Base-by-base conservation (phyloP, 2,329 filamentous ascomycete genomes). In the Epichloe gansuensis region DNA sequence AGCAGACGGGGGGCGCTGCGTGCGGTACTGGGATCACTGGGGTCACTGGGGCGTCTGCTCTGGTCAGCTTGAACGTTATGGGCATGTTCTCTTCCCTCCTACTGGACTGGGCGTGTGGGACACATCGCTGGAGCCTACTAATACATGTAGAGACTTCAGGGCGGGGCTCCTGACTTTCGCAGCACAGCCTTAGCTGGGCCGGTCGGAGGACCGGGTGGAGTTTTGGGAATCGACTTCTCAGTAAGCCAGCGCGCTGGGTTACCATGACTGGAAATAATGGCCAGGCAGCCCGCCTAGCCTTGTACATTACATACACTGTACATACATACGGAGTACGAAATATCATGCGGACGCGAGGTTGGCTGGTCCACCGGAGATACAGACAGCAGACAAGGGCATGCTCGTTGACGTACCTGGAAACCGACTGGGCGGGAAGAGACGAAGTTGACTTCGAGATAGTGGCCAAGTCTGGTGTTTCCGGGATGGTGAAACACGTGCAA, bases 181-280 rank as follows among this genome's bases (percentile, higher is more conserved):
- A 58, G 58, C 57, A 54, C 56, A 58, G 58, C 59, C 57, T 59
- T 47, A 51, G 53, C 58, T 54, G 55, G 23, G 23, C 4, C 23
- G 59, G 56, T 55, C 53, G 58, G 54, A 13, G 17, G 15, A 15
- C n/a, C 2, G 3, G 8, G 46, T 40, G 34, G 46, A 31, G 41
- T 23, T 27, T 15, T 44, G 17, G 48, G n/a, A 50, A 35, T 50
- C 48, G 6, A n/a, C 15, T 36, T 38, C 27, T 27, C 40, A 31
- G 23, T 21, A 27, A 21, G 5, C 21, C 41, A 44, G 5, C 4
- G 23, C 3, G 17, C 17, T 25, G 42, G 9, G 23, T 21, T 25
- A 9, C 41, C 41, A 23, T 27, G 41, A 21, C 17, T 21, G 17
- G 17, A 25, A 27, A 2, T 27, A 27, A 21, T 21, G 17, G 17